Evolutionary conservation across 2,329 filamentous ascomycete genomes (phyloP).

Genomic region (Cadophora sp.): DNA sequence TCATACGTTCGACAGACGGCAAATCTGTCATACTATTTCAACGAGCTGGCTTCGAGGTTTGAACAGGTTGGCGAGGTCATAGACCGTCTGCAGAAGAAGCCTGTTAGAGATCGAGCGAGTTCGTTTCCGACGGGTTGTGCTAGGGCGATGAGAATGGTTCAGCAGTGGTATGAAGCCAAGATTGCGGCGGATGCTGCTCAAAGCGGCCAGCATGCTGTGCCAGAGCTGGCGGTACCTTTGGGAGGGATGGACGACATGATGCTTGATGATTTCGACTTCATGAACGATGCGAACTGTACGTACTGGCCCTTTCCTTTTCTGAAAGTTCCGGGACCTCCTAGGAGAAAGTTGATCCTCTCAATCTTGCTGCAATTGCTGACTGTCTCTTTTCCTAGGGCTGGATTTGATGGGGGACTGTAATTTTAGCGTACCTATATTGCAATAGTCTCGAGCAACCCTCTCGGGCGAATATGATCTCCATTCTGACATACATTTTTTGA

Average conservation of each 20-base stretch:
- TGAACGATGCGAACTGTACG: constrained; percentile 25
- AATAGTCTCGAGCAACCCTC: background rate
- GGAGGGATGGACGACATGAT: background rate
- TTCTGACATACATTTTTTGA: background rate
- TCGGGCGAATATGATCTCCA: background rate
- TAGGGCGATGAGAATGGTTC: constrained; percentile 25
- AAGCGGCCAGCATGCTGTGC: background rate
- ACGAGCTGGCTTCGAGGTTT: constrained; percentile 28
- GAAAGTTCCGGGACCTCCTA: background rate
- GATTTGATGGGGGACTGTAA: constrained; percentile 27
- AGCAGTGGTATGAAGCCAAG: constrained; percentile 30
- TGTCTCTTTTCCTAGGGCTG: constrained; percentile 5
- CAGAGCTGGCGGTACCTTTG: constrained; percentile 4
- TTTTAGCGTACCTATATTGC: constrained; percentile 17
- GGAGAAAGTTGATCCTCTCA: background rate
- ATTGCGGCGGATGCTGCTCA: constrained; percentile 10
- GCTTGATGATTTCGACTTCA: constrained; percentile 20
- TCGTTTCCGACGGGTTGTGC: constrained; percentile 29
- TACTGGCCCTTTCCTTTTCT: background rate
- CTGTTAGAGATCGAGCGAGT: constrained; percentile 14
- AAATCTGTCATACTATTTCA: constrained; percentile 39
- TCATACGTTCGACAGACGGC: constrained; percentile 46
- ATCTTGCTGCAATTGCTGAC: background rate
- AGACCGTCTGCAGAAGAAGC: constrained; percentile 26
- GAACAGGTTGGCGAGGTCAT: constrained; percentile 26